Evolutionary conservation across 2,329 filamentous ascomycete species (phyloP).

Genomic region (Huntiella abstrusa): DNA sequence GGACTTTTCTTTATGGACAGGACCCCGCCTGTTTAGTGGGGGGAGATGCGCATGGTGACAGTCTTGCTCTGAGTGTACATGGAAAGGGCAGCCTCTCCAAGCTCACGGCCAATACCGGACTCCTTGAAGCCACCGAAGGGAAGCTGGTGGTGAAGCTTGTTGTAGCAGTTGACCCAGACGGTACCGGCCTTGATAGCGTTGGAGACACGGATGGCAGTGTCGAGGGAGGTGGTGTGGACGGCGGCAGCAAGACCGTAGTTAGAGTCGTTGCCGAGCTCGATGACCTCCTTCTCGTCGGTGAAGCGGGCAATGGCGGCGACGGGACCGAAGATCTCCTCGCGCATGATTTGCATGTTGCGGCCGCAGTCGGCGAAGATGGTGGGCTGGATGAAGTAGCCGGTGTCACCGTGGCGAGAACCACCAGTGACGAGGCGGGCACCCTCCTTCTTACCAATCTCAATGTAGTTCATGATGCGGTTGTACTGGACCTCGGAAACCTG

Average conservation of each 20-base stretch:
- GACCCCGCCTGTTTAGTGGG: not conserved
- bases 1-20: not conserved
- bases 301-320: slow-evolving; percentile 37
- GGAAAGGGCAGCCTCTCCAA: slow-evolving; percentile 12
- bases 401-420: slow-evolving; percentile 16
- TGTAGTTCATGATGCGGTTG: slow-evolving; percentile 25
- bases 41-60: slow-evolving; percentile 12
- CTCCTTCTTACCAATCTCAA: slow-evolving; percentile 25
- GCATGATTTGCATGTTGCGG: slow-evolving; percentile 26
- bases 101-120: slow-evolving; percentile 13
- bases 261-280: slow-evolving; percentile 23
- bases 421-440: slow-evolving; percentile 18
- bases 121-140: slow-evolving; percentile 15
- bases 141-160: slow-evolving; percentile 11
- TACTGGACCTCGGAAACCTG: slow-evolving; percentile 32
- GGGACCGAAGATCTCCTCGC: slow-evolving; percentile 46
- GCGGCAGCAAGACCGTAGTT: slow-evolving; percentile 36
- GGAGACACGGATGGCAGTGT: slow-evolving; percentile 24
- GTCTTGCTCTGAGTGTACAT: slow-evolving; percentile 14
- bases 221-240: slow-evolving; percentile 36
- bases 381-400: slow-evolving; percentile 17
- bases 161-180: slow-evolving; percentile 39
- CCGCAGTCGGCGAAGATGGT: slow-evolving; percentile 16
- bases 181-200: slow-evolving; percentile 39
- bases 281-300: slow-evolving; percentile 18